Base-by-base conservation (phyloP, 1,139 yeast genomes). In the Diutina mesorugosa region DNA sequence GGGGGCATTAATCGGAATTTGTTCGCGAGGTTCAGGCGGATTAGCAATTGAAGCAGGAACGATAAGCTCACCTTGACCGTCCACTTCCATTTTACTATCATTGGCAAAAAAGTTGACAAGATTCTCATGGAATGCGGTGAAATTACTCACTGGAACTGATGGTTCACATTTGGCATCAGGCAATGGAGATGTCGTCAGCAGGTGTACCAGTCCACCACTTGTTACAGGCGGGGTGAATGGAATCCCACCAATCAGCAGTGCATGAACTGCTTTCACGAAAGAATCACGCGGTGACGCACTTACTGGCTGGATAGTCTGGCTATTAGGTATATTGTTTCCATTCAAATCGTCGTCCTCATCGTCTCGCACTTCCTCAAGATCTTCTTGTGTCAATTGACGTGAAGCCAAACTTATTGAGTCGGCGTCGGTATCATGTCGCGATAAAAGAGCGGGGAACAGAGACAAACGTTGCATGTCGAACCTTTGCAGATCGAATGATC, bases 1-100 rank as follows among this genome's bases (percentile, higher is more conserved):
- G 1, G 97, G 84, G 48, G 90, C 88, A 64, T 88, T 90, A 57
- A 90, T 78, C 60, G 83, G 80, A 51, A 88, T 72, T 32, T 76
- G 72, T 29, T 72, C 63, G 6, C 73, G 63, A 10, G 80, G 80
- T 57, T 70, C 72, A 0, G 80, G 80, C 2, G 80, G 80, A 48
- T 66, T 66, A 8, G 53, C 41, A 50, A 50, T 50, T 16, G n/a
- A 9, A 10, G 35, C 21, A 5, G 53, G 53, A 6, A 32, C 45
- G 2, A 32, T 14, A 5, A 50, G n/a, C n/a, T n/a, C 53, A 6
- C 53, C 53, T 12, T 6, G 28, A 12, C 16, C 21, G 7, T 50
- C 53, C 26, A 50, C 45, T 30, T 30, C 45, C 45, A 50, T n/a
- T 18, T 50, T 50, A 18, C 53, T 38, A 50, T 50, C 53, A 16